A percentile compares a stretch with the other conserved stretches of the same genome.
These are phyloP conservation scores for Myrica gale DNA, from an alignment of 306 rosid genomes.

Conservation along the genomic window DNA sequence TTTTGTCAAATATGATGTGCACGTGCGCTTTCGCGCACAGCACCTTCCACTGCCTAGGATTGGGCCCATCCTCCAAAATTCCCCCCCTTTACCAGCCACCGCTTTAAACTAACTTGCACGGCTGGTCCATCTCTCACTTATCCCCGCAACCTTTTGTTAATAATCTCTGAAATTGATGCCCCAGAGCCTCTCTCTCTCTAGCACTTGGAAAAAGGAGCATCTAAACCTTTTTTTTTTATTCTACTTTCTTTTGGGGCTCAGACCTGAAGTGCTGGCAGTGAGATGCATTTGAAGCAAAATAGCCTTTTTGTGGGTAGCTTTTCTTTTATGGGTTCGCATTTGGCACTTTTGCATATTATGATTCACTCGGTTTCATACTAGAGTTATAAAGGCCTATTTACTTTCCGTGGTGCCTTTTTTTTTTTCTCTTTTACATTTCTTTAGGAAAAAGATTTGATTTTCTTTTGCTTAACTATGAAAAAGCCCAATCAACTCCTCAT, in stretches of 20 bases:
- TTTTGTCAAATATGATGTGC: constrained; percentile 32
- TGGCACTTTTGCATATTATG: background rate
- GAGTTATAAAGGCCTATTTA: background rate
- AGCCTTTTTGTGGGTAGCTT: background rate
- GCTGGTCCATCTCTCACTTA: constrained; percentile 30
- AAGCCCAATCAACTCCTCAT: background rate
- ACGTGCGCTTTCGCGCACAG: constrained; percentile 65
- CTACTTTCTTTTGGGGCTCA: background rate
- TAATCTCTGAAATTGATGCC: constrained; percentile 3
- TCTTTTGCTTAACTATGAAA: background rate
- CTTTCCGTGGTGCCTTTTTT: background rate
- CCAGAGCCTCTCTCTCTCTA: background rate
- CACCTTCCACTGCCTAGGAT: constrained; percentile 10
- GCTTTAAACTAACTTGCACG: constrained; percentile 40
- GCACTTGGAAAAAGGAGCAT: too few relatives aligned
- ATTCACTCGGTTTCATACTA: background rate
- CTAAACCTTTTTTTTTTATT: background rate
- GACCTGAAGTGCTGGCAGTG: background rate
- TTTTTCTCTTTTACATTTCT: background rate
- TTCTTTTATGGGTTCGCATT: too few relatives aligned
- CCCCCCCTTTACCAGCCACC: constrained; percentile 32
- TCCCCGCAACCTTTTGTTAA: background rate
- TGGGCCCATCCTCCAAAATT: constrained; percentile 31
- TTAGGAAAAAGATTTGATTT: background rate
- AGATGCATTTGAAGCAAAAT: background rate